A percentile compares a stretch with the other conserved stretches of the same genome.
Conservation (phyloP, 2,329 filamentous ascomycete species). For the Incumbomyces lentus region DNA sequence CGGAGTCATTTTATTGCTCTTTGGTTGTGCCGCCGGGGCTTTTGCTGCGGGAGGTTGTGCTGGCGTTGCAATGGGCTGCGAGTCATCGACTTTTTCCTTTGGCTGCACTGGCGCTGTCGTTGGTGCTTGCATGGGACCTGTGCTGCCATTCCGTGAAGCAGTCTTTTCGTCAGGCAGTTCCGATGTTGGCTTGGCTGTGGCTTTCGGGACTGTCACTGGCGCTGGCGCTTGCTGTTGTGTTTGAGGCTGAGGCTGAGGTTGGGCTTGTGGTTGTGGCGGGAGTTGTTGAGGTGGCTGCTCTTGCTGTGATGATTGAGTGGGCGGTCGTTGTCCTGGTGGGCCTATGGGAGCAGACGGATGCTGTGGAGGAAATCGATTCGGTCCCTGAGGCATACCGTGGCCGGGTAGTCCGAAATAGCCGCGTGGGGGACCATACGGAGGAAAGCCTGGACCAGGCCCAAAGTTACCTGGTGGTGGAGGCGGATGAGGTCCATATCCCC, state of each 20-base stretch:
- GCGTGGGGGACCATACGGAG: slow-evolving; percentile 63
- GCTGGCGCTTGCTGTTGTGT: slow-evolving; percentile 17
- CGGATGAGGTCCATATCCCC: slow-evolving; percentile 37
- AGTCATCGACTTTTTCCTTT: slow-evolving; percentile 19
- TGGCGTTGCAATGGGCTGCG: slow-evolving; percentile 18
- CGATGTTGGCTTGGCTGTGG: slow-evolving; percentile 28
- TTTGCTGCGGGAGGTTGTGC: slow-evolving; percentile 12
- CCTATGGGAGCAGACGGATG: slow-evolving; percentile 47
- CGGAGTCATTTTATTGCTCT: slow-evolving; percentile 34
- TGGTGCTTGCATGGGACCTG: slow-evolving; percentile 25
- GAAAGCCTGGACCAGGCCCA: slow-evolving; percentile 51
- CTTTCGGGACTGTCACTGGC: slow-evolving; percentile 20
- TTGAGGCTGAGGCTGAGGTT: slow-evolving; percentile 1
- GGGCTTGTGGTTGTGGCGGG: not conserved
- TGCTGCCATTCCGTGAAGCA: slow-evolving; percentile 26
- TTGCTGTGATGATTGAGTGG: slow-evolving; percentile 20
- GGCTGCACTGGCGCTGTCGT: slow-evolving; percentile 14
- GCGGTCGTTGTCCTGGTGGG: slow-evolving; percentile 39
- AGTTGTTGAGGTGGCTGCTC: slow-evolving; percentile 2
- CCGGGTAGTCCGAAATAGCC: slow-evolving; percentile 62
- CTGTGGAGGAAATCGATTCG: slow-evolving; percentile 35
- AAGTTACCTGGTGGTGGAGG: slow-evolving; percentile 32
- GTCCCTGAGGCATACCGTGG: slow-evolving; percentile 61
- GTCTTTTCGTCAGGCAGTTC: slow-evolving; percentile 35
- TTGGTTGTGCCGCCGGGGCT: slow-evolving; percentile 24